Conservation (phyloP, 768 basidiomycete species). For the Russula dissimulans region DNA sequence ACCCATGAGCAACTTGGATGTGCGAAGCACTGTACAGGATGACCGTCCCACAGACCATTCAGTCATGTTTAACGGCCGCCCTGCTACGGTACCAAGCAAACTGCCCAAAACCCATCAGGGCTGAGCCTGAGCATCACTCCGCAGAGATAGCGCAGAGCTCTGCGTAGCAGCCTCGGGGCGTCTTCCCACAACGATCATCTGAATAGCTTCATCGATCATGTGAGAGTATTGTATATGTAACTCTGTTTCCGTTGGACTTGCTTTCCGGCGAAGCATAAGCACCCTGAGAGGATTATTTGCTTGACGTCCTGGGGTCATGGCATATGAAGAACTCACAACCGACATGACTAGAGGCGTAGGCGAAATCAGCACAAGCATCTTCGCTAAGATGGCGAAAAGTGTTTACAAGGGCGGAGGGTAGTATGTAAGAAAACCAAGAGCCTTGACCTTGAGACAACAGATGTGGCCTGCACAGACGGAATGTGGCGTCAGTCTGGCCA, state of each 20-base stretch:
- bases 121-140: not conserved
- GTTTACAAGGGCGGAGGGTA: slow-evolving; percentile 15
- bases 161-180: not conserved
- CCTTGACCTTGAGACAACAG: slow-evolving; percentile 3
- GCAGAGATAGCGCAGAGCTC: not conserved
- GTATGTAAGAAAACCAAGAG: slow-evolving; percentile 16
- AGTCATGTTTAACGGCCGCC: not conserved
- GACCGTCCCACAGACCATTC: not conserved
- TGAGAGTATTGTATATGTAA: not conserved
- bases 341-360: slow-evolving; percentile 6
- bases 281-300: slow-evolving; percentile 1
- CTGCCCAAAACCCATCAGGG: not conserved
- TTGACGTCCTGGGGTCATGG: not conserved
- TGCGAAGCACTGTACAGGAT: not conserved
- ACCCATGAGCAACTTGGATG: not conserved
- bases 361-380: not conserved
- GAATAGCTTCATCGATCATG: slow-evolving; percentile 14
- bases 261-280: slow-evolving; percentile 16
- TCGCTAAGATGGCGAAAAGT: not conserved
- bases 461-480: not conserved
- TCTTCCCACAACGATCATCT: not conserved
- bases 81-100: slow-evolving; percentile 1
- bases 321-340: slow-evolving; percentile 1
- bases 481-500: not conserved
- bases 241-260: slow-evolving; percentile 12